Conservation (phyloP, 306 rosid genomes). For the Mimosa pudica region DNA sequence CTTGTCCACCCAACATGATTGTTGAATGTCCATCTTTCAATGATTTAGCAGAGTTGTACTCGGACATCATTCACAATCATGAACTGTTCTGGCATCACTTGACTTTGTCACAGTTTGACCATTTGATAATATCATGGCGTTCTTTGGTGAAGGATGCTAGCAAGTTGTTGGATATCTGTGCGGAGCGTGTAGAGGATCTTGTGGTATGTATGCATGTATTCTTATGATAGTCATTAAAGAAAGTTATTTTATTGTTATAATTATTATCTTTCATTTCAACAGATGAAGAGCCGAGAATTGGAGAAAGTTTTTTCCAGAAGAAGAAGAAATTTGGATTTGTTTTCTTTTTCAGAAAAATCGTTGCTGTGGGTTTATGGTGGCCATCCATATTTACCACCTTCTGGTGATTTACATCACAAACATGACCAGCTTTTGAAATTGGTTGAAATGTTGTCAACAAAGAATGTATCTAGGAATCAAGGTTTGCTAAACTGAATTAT, state of each 20-base stretch:
- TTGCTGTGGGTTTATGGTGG: constrained; percentile 92
- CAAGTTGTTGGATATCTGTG: constrained; percentile 53
- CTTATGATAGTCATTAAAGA: constrained; percentile 5
- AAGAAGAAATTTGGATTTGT: constrained; percentile 39
- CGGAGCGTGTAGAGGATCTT: constrained; percentile 52
- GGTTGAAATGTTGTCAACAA: constrained; percentile 70
- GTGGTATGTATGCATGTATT: constrained; percentile 54
- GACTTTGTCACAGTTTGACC: constrained; percentile 50
- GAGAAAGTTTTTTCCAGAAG: constrained; percentile 24
- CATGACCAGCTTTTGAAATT: constrained; percentile 55
- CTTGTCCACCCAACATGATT: constrained; percentile 48
- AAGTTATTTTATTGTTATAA: constrained; percentile 15
- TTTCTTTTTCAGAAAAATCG: constrained; percentile 58
- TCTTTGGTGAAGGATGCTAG: constrained; percentile 61
- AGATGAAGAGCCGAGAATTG: constrained; percentile 60
- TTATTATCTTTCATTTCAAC: neutral
- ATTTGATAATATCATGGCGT: constrained; percentile 60
- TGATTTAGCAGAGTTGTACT: constrained; percentile 48
- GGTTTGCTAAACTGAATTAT: constrained; percentile 44
- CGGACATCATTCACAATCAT: constrained; percentile 67
- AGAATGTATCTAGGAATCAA: constrained; percentile 39
- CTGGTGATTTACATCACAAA: constrained; percentile 58
- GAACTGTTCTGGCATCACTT: constrained; percentile 56
- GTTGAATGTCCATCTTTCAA: constrained; percentile 61
- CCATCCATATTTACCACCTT: constrained; percentile 72